Percentiles rank a stretch among this genome's conserved stretches.
phyloP scores from a whole-genome alignment of 2,329 filamentous ascomycete species.

The Ceratocystis colombiana region DNA sequence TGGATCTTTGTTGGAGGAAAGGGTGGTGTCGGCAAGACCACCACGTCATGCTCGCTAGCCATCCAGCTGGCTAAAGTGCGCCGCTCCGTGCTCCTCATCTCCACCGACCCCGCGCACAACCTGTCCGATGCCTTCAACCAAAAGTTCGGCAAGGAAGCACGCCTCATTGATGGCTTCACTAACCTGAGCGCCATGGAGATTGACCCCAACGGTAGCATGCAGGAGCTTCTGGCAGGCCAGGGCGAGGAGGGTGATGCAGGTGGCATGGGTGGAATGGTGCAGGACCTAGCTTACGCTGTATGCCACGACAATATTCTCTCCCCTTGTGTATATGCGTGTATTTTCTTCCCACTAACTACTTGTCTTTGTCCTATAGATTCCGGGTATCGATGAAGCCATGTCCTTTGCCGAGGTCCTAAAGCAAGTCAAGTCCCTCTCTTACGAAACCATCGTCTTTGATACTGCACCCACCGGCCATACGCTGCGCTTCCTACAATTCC shows the following conservation, averaged over 20 bases:
- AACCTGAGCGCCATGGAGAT: slow-evolving; percentile 99
- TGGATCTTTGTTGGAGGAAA: slow-evolving; percentile 99
- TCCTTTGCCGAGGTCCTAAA: slow-evolving; percentile 98
- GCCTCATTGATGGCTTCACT: slow-evolving; percentile 79
- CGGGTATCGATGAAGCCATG: slow-evolving; percentile 98
- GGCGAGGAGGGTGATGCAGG: slow-evolving; percentile 61
- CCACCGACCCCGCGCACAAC: slow-evolving; percentile 96
- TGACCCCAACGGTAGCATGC: slow-evolving; percentile 94
- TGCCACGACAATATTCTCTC: slow-evolving; percentile 31
- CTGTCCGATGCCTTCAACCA: slow-evolving; percentile 95
- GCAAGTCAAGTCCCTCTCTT: slow-evolving; percentile 96
- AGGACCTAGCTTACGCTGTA: slow-evolving; percentile 92
- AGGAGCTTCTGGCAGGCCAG: slow-evolving; percentile 74
- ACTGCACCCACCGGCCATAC: slow-evolving; percentile 97
- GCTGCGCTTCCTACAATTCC: slow-evolving; percentile 95
- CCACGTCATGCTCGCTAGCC: slow-evolving; percentile 95
- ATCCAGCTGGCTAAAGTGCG: slow-evolving; percentile 94
- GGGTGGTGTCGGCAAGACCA: slow-evolving; percentile 97
- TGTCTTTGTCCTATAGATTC: slow-evolving; percentile 52
- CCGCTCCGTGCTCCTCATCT: slow-evolving; percentile 93
- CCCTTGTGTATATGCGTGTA: slow-evolving; percentile 11
- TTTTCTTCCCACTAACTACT: not conserved
- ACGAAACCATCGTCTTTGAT: slow-evolving; percentile 98
- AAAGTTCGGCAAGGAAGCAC: slow-evolving; percentile 98
- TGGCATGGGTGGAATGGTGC: slow-evolving; percentile 89